These are phyloP conservation scores for Aspergillus neoniger DNA, from an alignment of 2,329 filamentous ascomycete species.

Conservation along the genomic window DNA sequence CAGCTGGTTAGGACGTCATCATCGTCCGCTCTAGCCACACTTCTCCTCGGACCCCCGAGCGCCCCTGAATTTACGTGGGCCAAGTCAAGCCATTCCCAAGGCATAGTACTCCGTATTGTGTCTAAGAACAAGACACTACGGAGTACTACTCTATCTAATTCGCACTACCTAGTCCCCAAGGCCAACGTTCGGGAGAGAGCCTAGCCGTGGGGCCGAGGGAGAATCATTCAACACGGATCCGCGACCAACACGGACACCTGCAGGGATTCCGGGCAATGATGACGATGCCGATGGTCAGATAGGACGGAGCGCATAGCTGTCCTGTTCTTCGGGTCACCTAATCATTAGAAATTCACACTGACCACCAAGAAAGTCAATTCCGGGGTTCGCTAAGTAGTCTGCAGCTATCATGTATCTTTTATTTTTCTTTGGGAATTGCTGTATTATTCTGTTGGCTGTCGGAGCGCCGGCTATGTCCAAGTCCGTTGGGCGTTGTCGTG, in stretches of 20 bases:
- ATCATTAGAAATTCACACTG: conserved; percentile 1
- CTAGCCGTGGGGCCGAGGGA: conserved; percentile 15
- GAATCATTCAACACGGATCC: conserved; percentile 13
- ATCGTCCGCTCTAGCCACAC: conserved; percentile 6
- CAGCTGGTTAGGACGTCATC: conserved; percentile 4
- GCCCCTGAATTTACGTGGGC: conserved; percentile 9
- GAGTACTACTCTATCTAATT: not conserved
- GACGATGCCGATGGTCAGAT: conserved; percentile 2
- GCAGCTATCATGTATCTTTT: not conserved
- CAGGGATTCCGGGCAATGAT: conserved; percentile 12
- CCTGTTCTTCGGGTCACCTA: conserved; percentile 6
- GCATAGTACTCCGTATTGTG: no score
- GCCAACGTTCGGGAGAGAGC: conserved; percentile 9
- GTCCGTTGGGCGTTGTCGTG: not conserved
- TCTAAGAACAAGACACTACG: not conserved
- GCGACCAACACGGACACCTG: conserved; percentile 24
- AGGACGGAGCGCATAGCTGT: conserved; percentile 2
- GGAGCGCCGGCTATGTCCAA: not conserved
- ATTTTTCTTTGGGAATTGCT: no score
- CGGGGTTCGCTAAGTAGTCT: not conserved
- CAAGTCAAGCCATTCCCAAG: not conserved
- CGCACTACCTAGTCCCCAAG: not conserved
- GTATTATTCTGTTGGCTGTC: not conserved
- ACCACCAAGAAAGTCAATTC: conserved; percentile 3
- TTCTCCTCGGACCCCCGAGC: not conserved